Conservation (phyloP, 1,284 basidiomycete species). For the Tilletia setariae region DNA sequence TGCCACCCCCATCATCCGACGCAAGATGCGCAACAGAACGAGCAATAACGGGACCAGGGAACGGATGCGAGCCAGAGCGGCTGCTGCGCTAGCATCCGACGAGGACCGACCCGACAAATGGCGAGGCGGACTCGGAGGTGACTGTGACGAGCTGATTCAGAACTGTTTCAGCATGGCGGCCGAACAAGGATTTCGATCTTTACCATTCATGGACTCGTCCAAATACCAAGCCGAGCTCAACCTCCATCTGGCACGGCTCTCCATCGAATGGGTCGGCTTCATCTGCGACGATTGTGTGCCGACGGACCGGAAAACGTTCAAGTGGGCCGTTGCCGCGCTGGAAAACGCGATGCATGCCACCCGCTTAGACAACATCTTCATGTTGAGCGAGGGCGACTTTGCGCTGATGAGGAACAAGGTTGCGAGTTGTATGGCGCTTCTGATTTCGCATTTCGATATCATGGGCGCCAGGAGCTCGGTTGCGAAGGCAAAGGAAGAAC, state of each 20-base stretch:
- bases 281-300: slow-evolving; percentile 98
- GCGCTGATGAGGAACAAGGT: slow-evolving; percentile 85
- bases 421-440: slow-evolving; percentile 89
- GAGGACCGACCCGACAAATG: background rate
- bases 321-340: slow-evolving; percentile 94
- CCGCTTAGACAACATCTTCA: slow-evolving; percentile 81
- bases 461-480: slow-evolving; percentile 54
- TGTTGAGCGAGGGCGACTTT: slow-evolving; percentile 75
- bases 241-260: slow-evolving; percentile 42
- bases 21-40: slow-evolving; percentile 23
- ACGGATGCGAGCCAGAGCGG: background rate
- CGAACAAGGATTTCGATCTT: slow-evolving; percentile 60
- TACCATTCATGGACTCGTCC: slow-evolving; percentile 50
- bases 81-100: background rate
- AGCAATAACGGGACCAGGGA: background rate
- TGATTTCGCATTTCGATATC: slow-evolving; percentile 97
- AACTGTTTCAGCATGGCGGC: slow-evolving; percentile 98
- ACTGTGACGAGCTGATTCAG: slow-evolving; percentile 71
- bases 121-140: slow-evolving; percentile 17
- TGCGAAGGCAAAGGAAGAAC: slow-evolving; percentile 47
- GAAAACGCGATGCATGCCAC: slow-evolving; percentile 91
- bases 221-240: slow-evolving; percentile 45
- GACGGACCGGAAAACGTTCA: slow-evolving; percentile 92
- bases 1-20: slow-evolving; percentile 54
- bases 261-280: slow-evolving; percentile 80